A percentile compares a stretch with the other conserved stretches of the same genome.
These are phyloP conservation scores for Monosporascus sp. DNA, from an alignment of 2,329 filamentous ascomycete species.

Conservation along the genomic window DNA sequence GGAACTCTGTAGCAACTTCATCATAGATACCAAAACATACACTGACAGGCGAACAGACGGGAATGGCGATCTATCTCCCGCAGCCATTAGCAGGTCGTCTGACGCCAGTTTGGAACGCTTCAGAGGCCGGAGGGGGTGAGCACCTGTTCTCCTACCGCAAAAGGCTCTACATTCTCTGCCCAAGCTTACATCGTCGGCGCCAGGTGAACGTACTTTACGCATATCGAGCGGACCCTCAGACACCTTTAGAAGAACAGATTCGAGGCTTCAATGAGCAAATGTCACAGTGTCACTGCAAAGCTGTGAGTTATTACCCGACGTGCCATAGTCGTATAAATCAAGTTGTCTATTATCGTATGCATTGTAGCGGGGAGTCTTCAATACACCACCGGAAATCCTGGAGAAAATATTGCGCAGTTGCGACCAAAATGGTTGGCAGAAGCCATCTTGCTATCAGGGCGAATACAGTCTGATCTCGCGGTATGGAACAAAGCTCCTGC, in stretches of 20 bases:
- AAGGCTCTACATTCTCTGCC: neutral
- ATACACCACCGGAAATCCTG: constrained; percentile 26
- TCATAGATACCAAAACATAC: constrained; percentile 32
- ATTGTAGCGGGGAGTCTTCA: constrained; percentile 33
- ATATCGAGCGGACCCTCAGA: constrained; percentile 29
- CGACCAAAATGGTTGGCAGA: constrained; percentile 28
- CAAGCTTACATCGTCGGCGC: neutral
- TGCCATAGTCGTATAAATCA: no score
- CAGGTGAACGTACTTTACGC: constrained; percentile 32
- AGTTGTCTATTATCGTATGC: no score
- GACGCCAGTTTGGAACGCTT: constrained; percentile 24
- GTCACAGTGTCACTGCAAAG: constrained; percentile 24
- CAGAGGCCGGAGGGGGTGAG: constrained; percentile 6
- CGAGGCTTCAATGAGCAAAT: constrained; percentile 28
- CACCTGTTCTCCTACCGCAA: neutral
- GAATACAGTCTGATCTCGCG: constrained; percentile 33
- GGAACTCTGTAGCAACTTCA: constrained; percentile 19
- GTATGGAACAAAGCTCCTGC: constrained; percentile 30
- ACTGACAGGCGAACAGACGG: constrained; percentile 24
- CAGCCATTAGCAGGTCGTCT: constrained; percentile 22
- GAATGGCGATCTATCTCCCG: constrained; percentile 22
- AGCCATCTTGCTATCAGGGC: constrained; percentile 37
- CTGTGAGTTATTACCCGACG: constrained; percentile 8
- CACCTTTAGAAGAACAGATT: constrained; percentile 31
- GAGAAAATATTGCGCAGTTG: constrained; percentile 27